Evolutionary conservation across 345 rosid species (phyloP), one percentile per base, ranked within the genome.

Genomic region (Syzygium oleosum): DNA sequence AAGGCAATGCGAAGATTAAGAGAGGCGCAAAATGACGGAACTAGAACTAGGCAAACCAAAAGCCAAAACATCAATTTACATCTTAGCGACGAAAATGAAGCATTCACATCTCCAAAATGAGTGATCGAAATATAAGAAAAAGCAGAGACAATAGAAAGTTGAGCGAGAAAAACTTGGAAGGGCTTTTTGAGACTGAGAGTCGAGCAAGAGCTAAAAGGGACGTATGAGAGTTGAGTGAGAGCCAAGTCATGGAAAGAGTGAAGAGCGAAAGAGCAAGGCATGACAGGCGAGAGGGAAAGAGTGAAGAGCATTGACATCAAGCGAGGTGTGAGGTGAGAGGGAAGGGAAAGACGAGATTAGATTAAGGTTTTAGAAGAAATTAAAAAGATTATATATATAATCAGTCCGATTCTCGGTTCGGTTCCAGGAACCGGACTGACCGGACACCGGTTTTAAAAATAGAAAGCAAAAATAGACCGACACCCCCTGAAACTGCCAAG

Each of bases 171-270:
- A 56, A 56, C 22, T 56, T 56, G 61, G 22, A 56, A 56, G 23
- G 0, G 61, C 22, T 0, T 0, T 56, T 56, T 22, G 11, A 0
- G 2, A 56, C 12, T 56, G 61, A 23, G 61, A 56, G n/a, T 9
- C 23, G n/a, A 22, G n/a, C 23, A 12, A 23, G 61, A 56, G 61
- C 23, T 38, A 3, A 38, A 38, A 38, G 41, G 41, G 41, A 38
- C 41, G 4, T 3, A 3, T 38, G 61, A 23, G 61, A 56, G n/a
- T 9, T 56, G 61, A 56, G n/a, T 56, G 61, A 23, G 61, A 56
- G 61, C 9, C 2, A 12, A 56, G 61, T 56, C 0, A 0, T 0
- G 12, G 5, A 56, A 56, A 56, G 27, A 22, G n/a, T 56, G 1
- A 56, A 56, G 41, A 56, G 12, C n/a, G n/a, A n/a, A n/a, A n/a